phyloP scores from a whole-genome alignment of 495 filamentous ascomycete genomes.

The Podospora pseudopauciseta region DNA sequence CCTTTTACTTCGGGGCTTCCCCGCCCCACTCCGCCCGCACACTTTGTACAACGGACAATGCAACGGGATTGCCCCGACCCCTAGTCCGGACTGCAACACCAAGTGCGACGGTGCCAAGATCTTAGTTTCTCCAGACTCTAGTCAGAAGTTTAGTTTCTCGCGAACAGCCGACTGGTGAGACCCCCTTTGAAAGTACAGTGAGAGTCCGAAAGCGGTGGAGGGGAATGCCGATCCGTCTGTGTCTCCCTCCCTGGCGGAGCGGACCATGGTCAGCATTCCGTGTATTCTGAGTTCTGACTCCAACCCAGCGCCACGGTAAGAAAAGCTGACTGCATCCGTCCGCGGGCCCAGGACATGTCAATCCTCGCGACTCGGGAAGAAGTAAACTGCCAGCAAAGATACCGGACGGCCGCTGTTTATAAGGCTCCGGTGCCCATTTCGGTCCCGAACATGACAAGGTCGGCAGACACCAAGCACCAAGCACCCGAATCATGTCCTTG shows the following conservation, averaged over 20 bases:
- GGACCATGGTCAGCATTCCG: neutral
- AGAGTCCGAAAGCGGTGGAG: neutral
- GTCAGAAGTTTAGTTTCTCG: neutral
- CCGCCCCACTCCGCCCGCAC: conserved; percentile 7
- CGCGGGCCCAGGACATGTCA: neutral
- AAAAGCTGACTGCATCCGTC: conserved; percentile 1
- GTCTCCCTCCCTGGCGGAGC: neutral
- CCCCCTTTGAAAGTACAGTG: too few species aligned
- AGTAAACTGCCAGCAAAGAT: neutral
- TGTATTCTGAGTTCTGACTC: too few species aligned
- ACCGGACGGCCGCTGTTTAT: neutral
- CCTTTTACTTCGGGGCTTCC: conserved; percentile 7
- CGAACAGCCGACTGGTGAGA: neutral
- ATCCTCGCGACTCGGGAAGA: neutral
- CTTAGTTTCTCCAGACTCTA: neutral
- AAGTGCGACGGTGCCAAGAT: neutral
- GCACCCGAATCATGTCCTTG: neutral
- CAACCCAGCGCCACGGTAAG: conserved; percentile 6
- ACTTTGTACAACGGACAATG: neutral
- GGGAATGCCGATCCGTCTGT: neutral
- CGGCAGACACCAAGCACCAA: neutral
- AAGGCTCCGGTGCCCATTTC: neutral
- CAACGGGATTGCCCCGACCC: neutral
- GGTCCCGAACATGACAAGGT: neutral
- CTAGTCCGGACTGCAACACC: conserved; percentile 1